phyloP scores from a whole-genome alignment of 78 protist species.

The Fonticula alba region DNA sequence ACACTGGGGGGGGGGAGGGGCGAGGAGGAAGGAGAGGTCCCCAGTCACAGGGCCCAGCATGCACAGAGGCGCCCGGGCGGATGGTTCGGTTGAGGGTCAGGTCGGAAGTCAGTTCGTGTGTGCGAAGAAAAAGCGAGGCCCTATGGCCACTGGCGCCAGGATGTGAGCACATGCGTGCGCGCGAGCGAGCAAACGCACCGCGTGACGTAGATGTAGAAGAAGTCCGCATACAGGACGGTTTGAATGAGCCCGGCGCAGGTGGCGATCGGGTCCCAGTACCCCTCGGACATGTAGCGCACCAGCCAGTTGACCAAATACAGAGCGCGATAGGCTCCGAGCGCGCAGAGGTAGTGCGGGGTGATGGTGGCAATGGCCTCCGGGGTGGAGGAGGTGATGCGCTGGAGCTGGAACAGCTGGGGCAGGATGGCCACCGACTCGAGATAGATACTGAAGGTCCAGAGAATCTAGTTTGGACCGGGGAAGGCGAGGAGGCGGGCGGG shows the following conservation, averaged over 20 bases:
- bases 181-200: too few species aligned
- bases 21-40: too few species aligned
- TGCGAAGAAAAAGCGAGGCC: too few species aligned
- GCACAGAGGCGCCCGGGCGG: too few species aligned
- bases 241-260: slow-evolving; percentile 65
- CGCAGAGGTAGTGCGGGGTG: slow-evolving; percentile 63
- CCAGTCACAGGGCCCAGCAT: too few species aligned
- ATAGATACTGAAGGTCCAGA: slow-evolving; percentile 83
- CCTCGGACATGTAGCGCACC: slow-evolving; percentile 54
- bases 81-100: too few species aligned
- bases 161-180: too few species aligned
- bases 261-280: slow-evolving; percentile 35
- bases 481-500: too few species aligned
- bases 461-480: slow-evolving; percentile 21
- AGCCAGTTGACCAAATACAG: slow-evolving; percentile 87
- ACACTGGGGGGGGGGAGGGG: too few species aligned
- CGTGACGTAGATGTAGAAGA: slow-evolving; percentile 74
- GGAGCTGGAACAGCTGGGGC: slow-evolving; percentile 80
- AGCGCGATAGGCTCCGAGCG: slow-evolving; percentile 54
- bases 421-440: slow-evolving; percentile 89
- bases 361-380: slow-evolving; percentile 56
- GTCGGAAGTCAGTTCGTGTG: too few species aligned
- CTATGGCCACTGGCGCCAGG: too few species aligned
- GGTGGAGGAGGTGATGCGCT: slow-evolving; percentile 32
- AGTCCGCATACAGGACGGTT: slow-evolving; percentile 71